Evolutionary conservation across 2,329 filamentous ascomycete species (phyloP).

Genomic region (Claviceps citrina): DNA sequence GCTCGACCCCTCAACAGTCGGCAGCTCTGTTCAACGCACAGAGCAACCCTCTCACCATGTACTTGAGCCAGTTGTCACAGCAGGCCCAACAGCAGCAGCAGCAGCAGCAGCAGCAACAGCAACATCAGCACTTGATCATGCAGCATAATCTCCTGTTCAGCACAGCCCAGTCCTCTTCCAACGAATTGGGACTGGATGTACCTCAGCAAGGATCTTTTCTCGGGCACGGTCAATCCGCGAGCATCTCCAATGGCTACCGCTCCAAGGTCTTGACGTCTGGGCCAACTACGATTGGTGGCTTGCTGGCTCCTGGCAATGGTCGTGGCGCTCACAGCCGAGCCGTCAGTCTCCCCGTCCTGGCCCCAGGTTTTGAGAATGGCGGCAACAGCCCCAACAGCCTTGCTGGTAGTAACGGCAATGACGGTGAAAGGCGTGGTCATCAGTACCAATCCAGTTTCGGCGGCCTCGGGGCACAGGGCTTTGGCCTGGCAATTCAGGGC

Average conservation of each 20-base stretch:
- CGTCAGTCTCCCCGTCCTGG: conserved; percentile 68
- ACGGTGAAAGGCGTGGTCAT: conserved; percentile 45
- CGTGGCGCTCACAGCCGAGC: conserved; percentile 59
- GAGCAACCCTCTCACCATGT: conserved; percentile 86
- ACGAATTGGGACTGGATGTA: conserved; percentile 41
- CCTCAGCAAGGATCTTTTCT: conserved; percentile 44
- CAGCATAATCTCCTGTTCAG: conserved; percentile 75
- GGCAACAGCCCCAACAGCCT: conserved; percentile 35
- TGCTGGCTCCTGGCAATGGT: conserved; percentile 55
- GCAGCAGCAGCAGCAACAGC: conserved; percentile 36
- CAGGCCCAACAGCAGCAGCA: conserved; percentile 60
- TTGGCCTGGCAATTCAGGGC: conserved; percentile 47
- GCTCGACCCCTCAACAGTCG: conserved; percentile 44
- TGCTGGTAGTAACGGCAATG: conserved; percentile 28
- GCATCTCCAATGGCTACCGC: conserved; percentile 49
- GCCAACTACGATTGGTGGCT: conserved; percentile 57
- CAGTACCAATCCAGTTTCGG: conserved; percentile 51
- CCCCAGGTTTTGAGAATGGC: conserved; percentile 47
- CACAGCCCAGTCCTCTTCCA: conserved; percentile 46
- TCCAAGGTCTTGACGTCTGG: conserved; percentile 36
- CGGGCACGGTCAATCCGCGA: conserved; percentile 50
- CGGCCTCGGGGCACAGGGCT: conserved; percentile 41
- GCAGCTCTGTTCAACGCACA: conserved; percentile 64
- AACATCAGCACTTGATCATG: conserved; percentile 53
- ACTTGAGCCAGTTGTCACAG: conserved; percentile 68